Conservation (phyloP, 805 yeast species). For the Candida pseudofarinosa region DNA sequence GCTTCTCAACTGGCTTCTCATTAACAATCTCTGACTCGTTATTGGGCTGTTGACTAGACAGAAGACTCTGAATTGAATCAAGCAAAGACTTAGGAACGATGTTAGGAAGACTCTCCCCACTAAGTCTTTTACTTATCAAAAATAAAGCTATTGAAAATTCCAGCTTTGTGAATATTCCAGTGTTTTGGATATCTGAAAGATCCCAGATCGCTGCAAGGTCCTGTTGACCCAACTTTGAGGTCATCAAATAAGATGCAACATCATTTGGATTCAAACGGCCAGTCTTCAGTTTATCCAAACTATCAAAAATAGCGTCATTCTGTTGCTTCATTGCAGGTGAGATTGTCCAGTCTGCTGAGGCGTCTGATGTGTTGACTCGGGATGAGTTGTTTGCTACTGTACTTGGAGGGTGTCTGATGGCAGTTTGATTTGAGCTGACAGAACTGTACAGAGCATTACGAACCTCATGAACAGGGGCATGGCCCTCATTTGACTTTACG, state of each 20-base stretch:
- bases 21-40: not conserved
- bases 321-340: conserved; percentile 68
- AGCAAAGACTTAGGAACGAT: conserved; percentile 67
- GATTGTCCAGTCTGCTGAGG: conserved; percentile 49
- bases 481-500: conserved; percentile 13
- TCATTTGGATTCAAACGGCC: conserved; percentile 72
- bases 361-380: conserved; percentile 24
- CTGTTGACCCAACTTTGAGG: conserved; percentile 82
- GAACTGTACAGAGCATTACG: conserved; percentile 31
- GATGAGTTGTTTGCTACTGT: conserved; percentile 6
- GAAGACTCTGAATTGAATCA: conserved; percentile 22
- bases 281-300: conserved; percentile 59
- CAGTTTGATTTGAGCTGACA: conserved; percentile 31
- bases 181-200: conserved; percentile 81
- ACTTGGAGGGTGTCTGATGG: conserved; percentile 21
- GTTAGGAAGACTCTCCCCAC: conserved; percentile 76
- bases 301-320: conserved; percentile 74
- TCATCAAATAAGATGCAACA: conserved; percentile 84
- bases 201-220: conserved; percentile 92
- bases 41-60: not conserved
- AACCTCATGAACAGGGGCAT: conserved; percentile 3
- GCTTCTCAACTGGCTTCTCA: conserved; percentile 1
- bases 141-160: conserved; percentile 95
- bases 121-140: conserved; percentile 76
- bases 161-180: conserved; percentile 71